Conservation (phyloP, 164 flowering plant species). For the Umbilicus rupestris region DNA sequence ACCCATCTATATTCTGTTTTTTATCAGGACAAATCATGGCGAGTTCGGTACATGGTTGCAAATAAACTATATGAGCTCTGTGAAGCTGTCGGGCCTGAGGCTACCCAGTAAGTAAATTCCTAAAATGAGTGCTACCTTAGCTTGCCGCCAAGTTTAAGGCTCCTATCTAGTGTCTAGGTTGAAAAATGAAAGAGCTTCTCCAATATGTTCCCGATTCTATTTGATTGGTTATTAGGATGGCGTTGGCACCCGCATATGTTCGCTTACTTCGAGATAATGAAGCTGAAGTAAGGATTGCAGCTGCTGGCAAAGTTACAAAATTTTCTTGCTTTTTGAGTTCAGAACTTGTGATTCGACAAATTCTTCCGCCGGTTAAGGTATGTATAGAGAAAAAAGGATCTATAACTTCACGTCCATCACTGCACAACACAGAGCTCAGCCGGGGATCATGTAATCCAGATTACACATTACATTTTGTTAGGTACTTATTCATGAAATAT, state of each 20-base stretch:
- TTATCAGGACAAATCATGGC: conserved; percentile 94
- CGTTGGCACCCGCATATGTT: conserved; percentile 91
- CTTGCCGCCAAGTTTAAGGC: too few relatives aligned
- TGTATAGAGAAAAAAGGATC: not conserved
- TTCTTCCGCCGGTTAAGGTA: conserved; percentile 95
- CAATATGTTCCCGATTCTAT: not conserved
- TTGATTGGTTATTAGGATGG: conserved; percentile 38
- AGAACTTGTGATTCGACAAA: conserved; percentile 84
- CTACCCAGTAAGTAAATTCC: conserved; percentile 49
- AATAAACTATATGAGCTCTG: conserved; percentile 94
- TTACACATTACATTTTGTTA: not conserved
- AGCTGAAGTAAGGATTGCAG: conserved; percentile 97
- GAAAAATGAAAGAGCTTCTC: not conserved
- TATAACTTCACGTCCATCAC: too few relatives aligned
- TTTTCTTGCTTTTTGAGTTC: conserved; percentile 77
- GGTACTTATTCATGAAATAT: not conserved
- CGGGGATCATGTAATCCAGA: not conserved
- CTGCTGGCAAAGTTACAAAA: conserved; percentile 94
- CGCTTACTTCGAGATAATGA: conserved; percentile 93
- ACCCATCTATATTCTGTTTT: not conserved
- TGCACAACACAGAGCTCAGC: not conserved
- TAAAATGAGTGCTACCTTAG: too few relatives aligned
- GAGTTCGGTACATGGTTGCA: conserved; percentile 98
- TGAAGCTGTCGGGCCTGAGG: too few relatives aligned
- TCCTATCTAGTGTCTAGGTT: too few relatives aligned